Percentiles rank a stretch among this genome's conserved stretches.
Evolutionary conservation across 2,329 filamentous ascomycete species (phyloP).

Genomic region (Conoideocrella luteorostrata): DNA sequence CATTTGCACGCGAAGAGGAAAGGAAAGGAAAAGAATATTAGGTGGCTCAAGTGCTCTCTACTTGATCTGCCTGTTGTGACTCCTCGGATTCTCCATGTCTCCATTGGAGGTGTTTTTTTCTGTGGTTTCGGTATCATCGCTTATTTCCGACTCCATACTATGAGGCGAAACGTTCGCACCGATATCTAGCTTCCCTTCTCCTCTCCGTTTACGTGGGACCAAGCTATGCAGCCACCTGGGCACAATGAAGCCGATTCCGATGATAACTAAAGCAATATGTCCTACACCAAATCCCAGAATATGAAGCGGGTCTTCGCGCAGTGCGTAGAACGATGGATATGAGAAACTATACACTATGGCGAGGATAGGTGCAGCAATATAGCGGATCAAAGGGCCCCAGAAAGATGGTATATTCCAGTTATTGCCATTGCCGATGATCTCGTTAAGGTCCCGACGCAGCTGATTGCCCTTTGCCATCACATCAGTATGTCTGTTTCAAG

Average conservation of each 20-base stretch:
- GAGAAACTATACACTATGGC: constrained; percentile 47
- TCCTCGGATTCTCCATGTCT: too few relatives aligned
- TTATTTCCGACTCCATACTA: neutral
- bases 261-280: constrained; percentile 38
- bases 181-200: constrained; percentile 34
- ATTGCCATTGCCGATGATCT: constrained; percentile 45
- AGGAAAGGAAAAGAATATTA: neutral
- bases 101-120: too few relatives aligned
- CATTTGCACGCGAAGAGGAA: too few relatives aligned
- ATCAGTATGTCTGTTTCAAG: neutral
- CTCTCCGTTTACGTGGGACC: constrained; percentile 38
- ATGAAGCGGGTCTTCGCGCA: constrained; percentile 43
- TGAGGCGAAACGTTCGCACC: constrained; percentile 12
- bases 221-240: constrained; percentile 49
- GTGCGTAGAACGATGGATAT: constrained; percentile 41
- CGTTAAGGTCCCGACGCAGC: constrained; percentile 47
- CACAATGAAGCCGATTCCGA: constrained; percentile 41
- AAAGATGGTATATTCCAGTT: constrained; percentile 51
- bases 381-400: constrained; percentile 44
- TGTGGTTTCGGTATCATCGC: neutral
- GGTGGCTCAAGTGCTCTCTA: too few relatives aligned
- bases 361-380: constrained; percentile 41
- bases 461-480: constrained; percentile 42
- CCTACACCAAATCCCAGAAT: constrained; percentile 43
- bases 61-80: too few relatives aligned